Evolutionary conservation across 2,329 filamentous ascomycete genomes (phyloP), one percentile per base, ranked within the genome.

Genomic region (Talaromyces sp.): DNA sequence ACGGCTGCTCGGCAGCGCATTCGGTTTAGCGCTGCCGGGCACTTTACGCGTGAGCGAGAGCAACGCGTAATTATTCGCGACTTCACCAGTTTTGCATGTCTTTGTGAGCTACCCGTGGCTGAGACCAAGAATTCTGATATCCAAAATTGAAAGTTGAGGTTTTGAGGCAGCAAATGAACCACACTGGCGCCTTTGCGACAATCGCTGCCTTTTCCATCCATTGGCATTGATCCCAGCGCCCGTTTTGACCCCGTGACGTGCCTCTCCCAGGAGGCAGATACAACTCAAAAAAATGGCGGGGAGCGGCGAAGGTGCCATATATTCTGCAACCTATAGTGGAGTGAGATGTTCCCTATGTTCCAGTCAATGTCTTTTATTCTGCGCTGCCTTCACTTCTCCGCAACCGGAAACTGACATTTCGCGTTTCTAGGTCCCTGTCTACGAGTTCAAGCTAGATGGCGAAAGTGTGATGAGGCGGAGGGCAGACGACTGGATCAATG

Each of bases 401-500:
- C 43, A 21, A 46, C 1, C 11, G 9, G 19, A 19, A 24, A 46
- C 43, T 46, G 19, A 46, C 26, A 29, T 52, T 4, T 12, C 27
- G 27, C 29, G 12, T 24, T 56, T 61, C 60, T 70, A 97, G 91
- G 92, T 96, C 63, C 93, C 93, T 38, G 93, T 97, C 11, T 97
- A 94, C 73, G 94, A 97, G 73, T 94, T 86, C 77, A 92, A 95
- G 73, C 88, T 96, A 68, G 91, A 88, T 38, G 82, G 81, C 66
- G 91, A 95, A 72, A 91, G 97, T 90, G 90, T 97, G 65, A 99
- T 99, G 94, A 89, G 94, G 74, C 86, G 94, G 56, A 87, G 93
- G 62, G 85, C 87, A 57, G 94, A 99, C 75, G 87, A 97, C 76
- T 99, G 93, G 92, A 94, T 99, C 79, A 99, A 99, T 81, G 94